Evolutionary conservation across 1,139 yeast species (phyloP).

Genomic region (Suhomyces bribrorum): DNA sequence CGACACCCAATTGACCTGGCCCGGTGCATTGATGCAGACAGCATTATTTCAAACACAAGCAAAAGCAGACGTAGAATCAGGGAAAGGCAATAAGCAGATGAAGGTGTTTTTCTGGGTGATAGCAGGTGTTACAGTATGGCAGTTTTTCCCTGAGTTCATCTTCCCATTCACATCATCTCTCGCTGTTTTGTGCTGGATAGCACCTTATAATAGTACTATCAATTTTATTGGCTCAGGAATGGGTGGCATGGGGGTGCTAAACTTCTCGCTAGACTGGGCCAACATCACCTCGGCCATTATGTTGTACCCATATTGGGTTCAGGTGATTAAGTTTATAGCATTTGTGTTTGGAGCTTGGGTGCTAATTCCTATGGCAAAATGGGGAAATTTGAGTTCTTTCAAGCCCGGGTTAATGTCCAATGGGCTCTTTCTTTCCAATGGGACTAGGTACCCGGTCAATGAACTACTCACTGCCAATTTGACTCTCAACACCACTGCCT

Average conservation of each 20-base stretch:
- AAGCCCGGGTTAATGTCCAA: constrained; percentile 21
- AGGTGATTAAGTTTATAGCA: constrained; percentile 22
- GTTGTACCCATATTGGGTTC: constrained; percentile 26
- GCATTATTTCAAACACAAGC: constrained; percentile 21
- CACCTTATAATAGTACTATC: constrained; percentile 17
- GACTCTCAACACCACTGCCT: constrained; percentile 19
- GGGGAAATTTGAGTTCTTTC: constrained; percentile 17
- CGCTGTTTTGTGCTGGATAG: constrained; percentile 24
- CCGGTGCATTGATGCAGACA: constrained; percentile 24
- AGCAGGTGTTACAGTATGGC: constrained; percentile 32
- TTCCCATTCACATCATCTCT: constrained; percentile 23
- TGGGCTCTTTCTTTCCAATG: constrained; percentile 18
- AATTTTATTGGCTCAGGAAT: constrained; percentile 24
- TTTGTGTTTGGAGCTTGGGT: constrained; percentile 24
- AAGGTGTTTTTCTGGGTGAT: constrained; percentile 27
- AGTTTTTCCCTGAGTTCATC: constrained; percentile 21
- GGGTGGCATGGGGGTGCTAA: constrained; percentile 26
- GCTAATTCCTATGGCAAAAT: constrained; percentile 20
- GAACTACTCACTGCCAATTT: constrained; percentile 18
- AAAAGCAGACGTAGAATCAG: constrained; percentile 12
- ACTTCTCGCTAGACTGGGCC: constrained; percentile 24
- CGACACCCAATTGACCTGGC: constrained; percentile 21
- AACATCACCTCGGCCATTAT: constrained; percentile 21
- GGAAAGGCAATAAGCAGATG: constrained; percentile 17
- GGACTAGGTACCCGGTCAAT: constrained; percentile 18